Conservation (phyloP, 345 rosid genomes). For the rapeseed (Brassica napus) region Da-Ae NC_063444.1:31943001-31943500, state of each 20-base stretch:
- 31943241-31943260: too few species aligned
- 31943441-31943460: conserved; percentile 15
- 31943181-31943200: not conserved
- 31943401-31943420: conserved; percentile 20
- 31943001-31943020: too few species aligned
- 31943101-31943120: too few species aligned
- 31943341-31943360: not conserved
- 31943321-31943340: not conserved
- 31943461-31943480: not conserved
- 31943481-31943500: conserved; percentile 40
- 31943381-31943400: not conserved
- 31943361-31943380: not conserved
- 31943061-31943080: too few species aligned
- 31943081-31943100: too few species aligned
- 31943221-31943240: conserved; percentile 38
- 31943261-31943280: too few species aligned
- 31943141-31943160: not conserved
- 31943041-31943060: too few species aligned
- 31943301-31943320: not conserved
- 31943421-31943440: not conserved
- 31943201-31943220: not conserved
- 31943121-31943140: too few species aligned
- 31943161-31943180: not conserved
- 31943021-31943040: too few species aligned
- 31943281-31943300: not conserved